Conservation (phyloP, 805 yeast genomes). For the Yamadazyma kitorensis region DNA sequence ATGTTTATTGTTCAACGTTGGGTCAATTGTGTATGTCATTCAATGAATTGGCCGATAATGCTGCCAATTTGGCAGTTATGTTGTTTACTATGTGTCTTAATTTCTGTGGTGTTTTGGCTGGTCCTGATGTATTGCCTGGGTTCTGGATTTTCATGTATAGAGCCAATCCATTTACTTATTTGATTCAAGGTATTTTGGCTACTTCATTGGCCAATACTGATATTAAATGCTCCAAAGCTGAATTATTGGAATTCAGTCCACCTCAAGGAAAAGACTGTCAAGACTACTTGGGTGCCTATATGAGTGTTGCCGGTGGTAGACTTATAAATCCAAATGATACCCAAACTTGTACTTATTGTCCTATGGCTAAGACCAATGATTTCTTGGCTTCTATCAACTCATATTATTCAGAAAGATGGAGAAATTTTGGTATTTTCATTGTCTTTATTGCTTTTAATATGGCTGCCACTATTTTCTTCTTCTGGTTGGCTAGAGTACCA, state of each 20-base stretch:
- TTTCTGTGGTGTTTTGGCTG: slow-evolving; percentile 37
- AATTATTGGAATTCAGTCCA: slow-evolving; percentile 20
- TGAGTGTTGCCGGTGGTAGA: slow-evolving; percentile 42
- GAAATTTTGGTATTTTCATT: slow-evolving; percentile 57
- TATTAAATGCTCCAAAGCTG: slow-evolving; percentile 34
- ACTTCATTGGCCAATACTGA: slow-evolving; percentile 27
- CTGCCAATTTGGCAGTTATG: slow-evolving; percentile 29
- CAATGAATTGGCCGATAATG: slow-evolving; percentile 31
- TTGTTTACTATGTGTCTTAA: slow-evolving; percentile 32
- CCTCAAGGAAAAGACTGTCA: slow-evolving; percentile 28
- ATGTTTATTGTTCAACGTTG: slow-evolving; percentile 24
- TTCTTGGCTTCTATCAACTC: slow-evolving; percentile 51
- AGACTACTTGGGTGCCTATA: slow-evolving; percentile 24
- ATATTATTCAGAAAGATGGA: slow-evolving; percentile 55
- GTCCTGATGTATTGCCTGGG: slow-evolving; percentile 33
- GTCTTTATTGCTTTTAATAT: slow-evolving; percentile 34
- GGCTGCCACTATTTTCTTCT: slow-evolving; percentile 27
- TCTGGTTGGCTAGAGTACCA: slow-evolving; percentile 74
- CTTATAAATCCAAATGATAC: slow-evolving; percentile 43
- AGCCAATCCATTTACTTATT: slow-evolving; percentile 64
- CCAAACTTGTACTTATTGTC: slow-evolving; percentile 57
- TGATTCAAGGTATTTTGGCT: slow-evolving; percentile 51
- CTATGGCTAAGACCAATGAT: slow-evolving; percentile 52
- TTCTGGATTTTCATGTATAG: slow-evolving; percentile 77
- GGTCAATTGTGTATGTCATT: slow-evolving; percentile 30